Percentiles rank a stretch among this genome's conserved stretches.
These are phyloP conservation scores for Turnera subulata DNA, from an alignment of 345 rosid species.

Conservation along the genomic window DNA sequence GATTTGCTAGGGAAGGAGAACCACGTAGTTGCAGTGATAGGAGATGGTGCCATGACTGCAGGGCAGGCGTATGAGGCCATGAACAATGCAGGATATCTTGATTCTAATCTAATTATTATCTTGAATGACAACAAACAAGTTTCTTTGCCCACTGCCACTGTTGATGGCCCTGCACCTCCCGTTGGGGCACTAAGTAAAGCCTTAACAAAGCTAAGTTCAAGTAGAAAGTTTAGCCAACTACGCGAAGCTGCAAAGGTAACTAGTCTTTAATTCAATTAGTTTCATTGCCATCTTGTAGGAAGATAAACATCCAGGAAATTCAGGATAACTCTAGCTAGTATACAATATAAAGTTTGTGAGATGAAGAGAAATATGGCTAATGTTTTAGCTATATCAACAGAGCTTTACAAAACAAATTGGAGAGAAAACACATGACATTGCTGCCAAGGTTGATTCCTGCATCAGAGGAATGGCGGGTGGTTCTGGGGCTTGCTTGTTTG, in stretches of 20 bases:
- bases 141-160: slow-evolving; percentile 47
- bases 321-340: too few species aligned
- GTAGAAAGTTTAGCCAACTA: too few species aligned
- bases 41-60: slow-evolving; percentile 54
- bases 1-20: slow-evolving; percentile 42
- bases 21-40: slow-evolving; percentile 44
- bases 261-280: too few species aligned
- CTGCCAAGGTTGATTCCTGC: slow-evolving; percentile 27
- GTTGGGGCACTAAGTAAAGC: slow-evolving; percentile 45
- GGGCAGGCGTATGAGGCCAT: slow-evolving; percentile 56
- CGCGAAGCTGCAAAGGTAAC: too few species aligned
- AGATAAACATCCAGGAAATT: too few species aligned
- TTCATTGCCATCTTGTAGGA: too few species aligned
- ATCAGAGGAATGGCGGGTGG: slow-evolving; percentile 23
- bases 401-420: too few species aligned
- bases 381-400: too few species aligned
- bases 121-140: slow-evolving; percentile 51
- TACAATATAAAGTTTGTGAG: too few species aligned
- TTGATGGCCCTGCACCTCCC: slow-evolving; percentile 50
- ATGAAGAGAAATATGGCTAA: too few species aligned
- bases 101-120: slow-evolving; percentile 39
- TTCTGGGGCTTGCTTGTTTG: slow-evolving; percentile 31
- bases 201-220: slow-evolving; percentile 29
- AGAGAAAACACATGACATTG: slow-evolving; percentile 32
- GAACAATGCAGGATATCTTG: slow-evolving; percentile 51